These are phyloP conservation scores for Hypoxylon sp. DNA, from an alignment of 2,329 filamentous ascomycete genomes.

Conservation along the genomic window DNA sequence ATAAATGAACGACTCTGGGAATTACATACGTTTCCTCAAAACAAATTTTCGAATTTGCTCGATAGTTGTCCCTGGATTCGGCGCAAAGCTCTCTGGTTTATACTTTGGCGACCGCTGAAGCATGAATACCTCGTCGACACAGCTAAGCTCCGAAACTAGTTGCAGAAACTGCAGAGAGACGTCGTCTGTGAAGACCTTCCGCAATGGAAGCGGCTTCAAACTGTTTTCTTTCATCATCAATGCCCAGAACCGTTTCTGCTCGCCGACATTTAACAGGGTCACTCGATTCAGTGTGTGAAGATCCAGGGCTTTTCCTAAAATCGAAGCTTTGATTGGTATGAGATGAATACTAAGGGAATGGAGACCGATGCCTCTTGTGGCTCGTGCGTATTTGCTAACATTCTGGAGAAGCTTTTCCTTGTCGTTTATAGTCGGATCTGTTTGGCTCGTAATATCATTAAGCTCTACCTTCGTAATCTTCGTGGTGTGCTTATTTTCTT, in stretches of 20 bases:
- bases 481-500: constrained; percentile 56
- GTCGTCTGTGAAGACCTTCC: constrained; percentile 74
- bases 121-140: constrained; percentile 71
- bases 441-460: constrained; percentile 50
- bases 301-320: constrained; percentile 70
- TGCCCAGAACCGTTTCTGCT: constrained; percentile 72
- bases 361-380: constrained; percentile 71
- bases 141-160: constrained; percentile 66
- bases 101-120: constrained; percentile 68
- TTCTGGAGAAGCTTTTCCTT: constrained; percentile 46
- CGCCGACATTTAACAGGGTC: constrained; percentile 74
- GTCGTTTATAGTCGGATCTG: constrained; percentile 20
- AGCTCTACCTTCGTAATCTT: constrained; percentile 58
- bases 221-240: constrained; percentile 69
- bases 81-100: constrained; percentile 68
- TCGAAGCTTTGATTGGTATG: constrained; percentile 71
- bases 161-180: constrained; percentile 69
- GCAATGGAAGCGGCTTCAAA: constrained; percentile 64
- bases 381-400: constrained; percentile 68
- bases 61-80: constrained; percentile 65
- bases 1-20: background rate
- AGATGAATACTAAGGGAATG: constrained; percentile 69
- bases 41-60: constrained; percentile 71
- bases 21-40: constrained; percentile 64
- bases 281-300: constrained; percentile 69